phyloP scores from a whole-genome alignment of 495 filamentous ascomycete species.

The Penicillium fimorum region DNA sequence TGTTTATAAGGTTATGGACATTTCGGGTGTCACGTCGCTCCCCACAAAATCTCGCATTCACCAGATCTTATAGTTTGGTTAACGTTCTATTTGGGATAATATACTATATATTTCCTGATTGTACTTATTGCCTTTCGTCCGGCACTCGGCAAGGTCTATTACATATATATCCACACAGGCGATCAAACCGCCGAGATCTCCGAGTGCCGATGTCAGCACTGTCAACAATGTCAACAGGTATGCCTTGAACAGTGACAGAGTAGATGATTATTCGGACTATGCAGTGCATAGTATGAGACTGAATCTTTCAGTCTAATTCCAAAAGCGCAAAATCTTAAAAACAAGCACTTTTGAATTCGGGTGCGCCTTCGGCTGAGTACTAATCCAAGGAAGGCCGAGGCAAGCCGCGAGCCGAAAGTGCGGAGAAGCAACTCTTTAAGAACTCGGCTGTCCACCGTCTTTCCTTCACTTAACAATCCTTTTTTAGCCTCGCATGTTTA shows the following conservation, averaged over 20 bases:
- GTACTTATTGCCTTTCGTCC: neutral
- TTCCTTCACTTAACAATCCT: constrained; percentile 2
- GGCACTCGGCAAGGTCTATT: neutral
- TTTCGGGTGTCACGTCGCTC: neutral
- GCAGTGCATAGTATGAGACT: neutral
- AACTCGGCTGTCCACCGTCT: neutral
- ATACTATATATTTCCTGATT: neutral
- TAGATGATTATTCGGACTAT: neutral
- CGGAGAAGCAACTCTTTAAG: constrained; percentile 14
- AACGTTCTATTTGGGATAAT: neutral
- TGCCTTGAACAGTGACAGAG: neutral
- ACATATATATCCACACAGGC: neutral
- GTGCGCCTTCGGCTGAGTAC: constrained; percentile 4
- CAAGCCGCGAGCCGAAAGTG: constrained; percentile 19
- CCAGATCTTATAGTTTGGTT: neutral
- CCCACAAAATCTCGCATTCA: neutral
- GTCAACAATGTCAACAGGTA: neutral
- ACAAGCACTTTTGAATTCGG: neutral
- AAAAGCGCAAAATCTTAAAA: neutral
- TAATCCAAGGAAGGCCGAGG: constrained; percentile 21
- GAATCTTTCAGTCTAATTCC: neutral
- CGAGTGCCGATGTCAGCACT: neutral
- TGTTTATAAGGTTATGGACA: too few relatives aligned
- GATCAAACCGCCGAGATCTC: neutral
- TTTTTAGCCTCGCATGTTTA: constrained; percentile 10